A percentile compares a stretch with the other conserved stretches of the same genome.
Evolutionary conservation across 2,329 filamentous ascomycete genomes (phyloP).

Genomic region (Amauroascus niger): DNA sequence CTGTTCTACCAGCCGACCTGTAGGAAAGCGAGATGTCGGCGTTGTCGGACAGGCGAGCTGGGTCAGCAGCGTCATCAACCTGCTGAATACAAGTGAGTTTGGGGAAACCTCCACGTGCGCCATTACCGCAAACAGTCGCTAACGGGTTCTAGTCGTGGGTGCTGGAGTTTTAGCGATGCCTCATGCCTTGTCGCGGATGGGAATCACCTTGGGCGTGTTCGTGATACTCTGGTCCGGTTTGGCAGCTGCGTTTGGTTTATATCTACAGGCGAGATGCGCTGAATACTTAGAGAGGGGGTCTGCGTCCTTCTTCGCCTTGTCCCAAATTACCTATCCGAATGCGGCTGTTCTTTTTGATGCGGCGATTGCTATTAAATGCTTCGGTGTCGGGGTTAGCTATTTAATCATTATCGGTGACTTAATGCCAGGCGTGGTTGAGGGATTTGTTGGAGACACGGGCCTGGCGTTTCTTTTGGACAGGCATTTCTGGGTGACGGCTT

Average conservation of each 20-base stretch:
- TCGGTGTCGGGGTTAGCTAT: conserved; percentile 93
- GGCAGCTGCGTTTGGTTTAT: conserved; percentile 84
- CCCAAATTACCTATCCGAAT: conserved; percentile 93
- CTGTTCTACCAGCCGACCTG: conserved; percentile 16
- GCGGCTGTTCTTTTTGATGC: conserved; percentile 90
- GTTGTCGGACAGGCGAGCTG: conserved; percentile 68
- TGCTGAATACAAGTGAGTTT: conserved; percentile 78
- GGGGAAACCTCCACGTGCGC: conserved; percentile 26
- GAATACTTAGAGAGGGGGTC: conserved; percentile 83
- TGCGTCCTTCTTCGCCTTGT: conserved; percentile 91
- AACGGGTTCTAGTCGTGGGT: conserved; percentile 59
- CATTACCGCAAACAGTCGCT: conserved; percentile 2
- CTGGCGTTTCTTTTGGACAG: conserved; percentile 73
- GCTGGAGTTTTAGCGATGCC: conserved; percentile 93
- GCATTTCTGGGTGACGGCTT: conserved; percentile 95
- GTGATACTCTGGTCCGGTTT: conserved; percentile 87
- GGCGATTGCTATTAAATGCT: conserved; percentile 95
- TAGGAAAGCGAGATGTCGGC: conserved; percentile 62
- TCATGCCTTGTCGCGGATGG: conserved; percentile 91
- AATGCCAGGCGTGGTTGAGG: conserved; percentile 87
- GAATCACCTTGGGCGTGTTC: conserved; percentile 70
- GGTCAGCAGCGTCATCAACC: conserved; percentile 84
- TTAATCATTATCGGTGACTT: conserved; percentile 97
- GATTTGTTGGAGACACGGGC: conserved; percentile 58
- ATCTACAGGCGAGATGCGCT: conserved; percentile 86